Evolutionary conservation across 306 rosid genomes (phyloP).

Genomic region (Vachellia collinsii): DNA sequence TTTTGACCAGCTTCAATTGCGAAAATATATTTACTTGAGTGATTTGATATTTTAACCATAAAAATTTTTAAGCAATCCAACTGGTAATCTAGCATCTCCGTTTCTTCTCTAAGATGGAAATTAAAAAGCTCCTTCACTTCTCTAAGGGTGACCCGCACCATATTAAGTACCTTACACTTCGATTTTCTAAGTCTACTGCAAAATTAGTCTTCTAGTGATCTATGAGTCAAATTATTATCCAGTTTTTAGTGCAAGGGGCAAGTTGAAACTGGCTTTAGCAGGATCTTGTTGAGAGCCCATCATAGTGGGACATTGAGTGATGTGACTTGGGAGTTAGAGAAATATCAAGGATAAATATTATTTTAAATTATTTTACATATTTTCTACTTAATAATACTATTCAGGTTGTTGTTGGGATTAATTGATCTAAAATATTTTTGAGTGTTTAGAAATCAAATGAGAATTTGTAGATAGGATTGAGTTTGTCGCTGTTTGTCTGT

Average conservation of each 20-base stretch:
- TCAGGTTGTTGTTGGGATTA: too few relatives aligned
- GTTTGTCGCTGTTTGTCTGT: too few relatives aligned
- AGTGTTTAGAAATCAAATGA: too few relatives aligned
- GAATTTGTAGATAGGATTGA: too few relatives aligned
- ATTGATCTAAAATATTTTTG: too few relatives aligned
- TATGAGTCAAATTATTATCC: not conserved
- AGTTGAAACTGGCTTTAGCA: not conserved
- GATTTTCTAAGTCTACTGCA: not conserved
- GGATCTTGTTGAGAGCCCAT: not conserved
- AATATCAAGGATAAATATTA: too few relatives aligned
- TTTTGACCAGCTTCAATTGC: slow-evolving; percentile 9
- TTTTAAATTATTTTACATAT: too few relatives aligned
- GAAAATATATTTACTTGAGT: too few relatives aligned
- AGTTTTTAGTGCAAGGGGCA: not conserved
- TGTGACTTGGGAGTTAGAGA: too few relatives aligned
- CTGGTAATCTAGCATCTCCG: not conserved
- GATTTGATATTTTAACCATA: not conserved
- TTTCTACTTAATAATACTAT: too few relatives aligned
- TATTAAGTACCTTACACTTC: not conserved
- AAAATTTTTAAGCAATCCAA: not conserved
- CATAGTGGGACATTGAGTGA: not conserved
- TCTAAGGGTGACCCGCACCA: not conserved
- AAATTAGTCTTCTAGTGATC: not conserved
- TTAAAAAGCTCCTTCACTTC: not conserved
- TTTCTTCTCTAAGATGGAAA: not conserved